phyloP scores from a whole-genome alignment of 2,329 filamentous ascomycete species.

The Niveomyces coronatus region DNA sequence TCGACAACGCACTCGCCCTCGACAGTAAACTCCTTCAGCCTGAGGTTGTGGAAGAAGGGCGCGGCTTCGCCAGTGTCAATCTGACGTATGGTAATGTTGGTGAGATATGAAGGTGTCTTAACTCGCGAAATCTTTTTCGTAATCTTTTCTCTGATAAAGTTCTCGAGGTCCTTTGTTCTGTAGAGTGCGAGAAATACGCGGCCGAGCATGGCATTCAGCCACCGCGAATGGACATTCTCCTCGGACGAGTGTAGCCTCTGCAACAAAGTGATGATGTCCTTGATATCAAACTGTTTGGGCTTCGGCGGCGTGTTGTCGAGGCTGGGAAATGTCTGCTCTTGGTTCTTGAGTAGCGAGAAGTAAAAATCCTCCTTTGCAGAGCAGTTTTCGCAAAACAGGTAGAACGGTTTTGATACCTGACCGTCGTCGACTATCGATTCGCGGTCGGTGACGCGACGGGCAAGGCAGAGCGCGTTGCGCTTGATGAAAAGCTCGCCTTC shows the following conservation, averaged over 20 bases:
- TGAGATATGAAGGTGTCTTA: conserved; percentile 83
- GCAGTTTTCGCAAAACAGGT: conserved; percentile 86
- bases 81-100: conserved; percentile 68
- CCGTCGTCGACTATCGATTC: conserved; percentile 43
- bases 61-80: conserved; percentile 82
- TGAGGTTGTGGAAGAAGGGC: conserved; percentile 80
- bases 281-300: conserved; percentile 68
- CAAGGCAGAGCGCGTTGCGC: conserved; percentile 75
- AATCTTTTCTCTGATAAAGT: conserved; percentile 72
- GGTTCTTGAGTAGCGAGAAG: conserved; percentile 77
- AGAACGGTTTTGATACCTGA: conserved; percentile 70
- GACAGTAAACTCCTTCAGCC: conserved; percentile 78
- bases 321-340: conserved; percentile 53
- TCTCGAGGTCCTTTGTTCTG: conserved; percentile 71
- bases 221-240: conserved; percentile 80
- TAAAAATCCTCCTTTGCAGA: conserved; percentile 99
- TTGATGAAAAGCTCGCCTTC: conserved; percentile 96
- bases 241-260: conserved; percentile 86
- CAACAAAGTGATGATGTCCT: conserved; percentile 80
- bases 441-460: conserved; percentile 47
- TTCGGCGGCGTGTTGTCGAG: conserved; percentile 48
- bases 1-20: conserved; percentile 85
- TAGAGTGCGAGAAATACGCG: conserved; percentile 82
- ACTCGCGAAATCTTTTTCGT: conserved; percentile 94
- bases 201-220: conserved; percentile 87